phyloP scores from a whole-genome alignment of 2,329 filamentous ascomycete species.

The Sphaerostilbella broomeana region DNA sequence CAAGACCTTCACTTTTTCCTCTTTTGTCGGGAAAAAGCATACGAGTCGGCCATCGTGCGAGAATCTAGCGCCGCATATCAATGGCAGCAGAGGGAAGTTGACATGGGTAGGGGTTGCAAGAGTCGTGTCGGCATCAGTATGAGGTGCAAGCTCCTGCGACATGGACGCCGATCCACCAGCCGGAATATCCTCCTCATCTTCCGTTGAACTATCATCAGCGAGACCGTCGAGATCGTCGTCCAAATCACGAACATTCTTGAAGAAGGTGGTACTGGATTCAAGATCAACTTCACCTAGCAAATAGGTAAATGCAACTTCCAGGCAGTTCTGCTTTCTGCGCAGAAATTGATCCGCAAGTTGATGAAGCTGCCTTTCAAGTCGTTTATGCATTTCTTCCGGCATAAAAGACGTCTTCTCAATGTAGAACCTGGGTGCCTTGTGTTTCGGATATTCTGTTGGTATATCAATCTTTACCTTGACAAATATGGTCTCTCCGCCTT shows the following conservation, averaged over 20 bases:
- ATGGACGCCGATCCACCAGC: constrained; percentile 49
- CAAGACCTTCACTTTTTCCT: constrained; percentile 49
- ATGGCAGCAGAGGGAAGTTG: constrained; percentile 49
- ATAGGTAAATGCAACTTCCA: constrained; percentile 57
- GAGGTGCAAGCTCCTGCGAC: constrained; percentile 55
- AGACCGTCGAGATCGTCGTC: constrained; percentile 51
- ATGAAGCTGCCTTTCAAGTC: constrained; percentile 48
- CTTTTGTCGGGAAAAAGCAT: constrained; percentile 64
- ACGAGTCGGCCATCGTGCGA: constrained; percentile 56
- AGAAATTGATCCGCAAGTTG: constrained; percentile 51
- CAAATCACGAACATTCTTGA: constrained; percentile 58
- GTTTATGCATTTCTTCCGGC: constrained; percentile 46
- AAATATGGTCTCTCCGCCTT: constrained; percentile 49
- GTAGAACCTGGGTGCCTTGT: constrained; percentile 50
- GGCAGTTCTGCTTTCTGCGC: constrained; percentile 52
- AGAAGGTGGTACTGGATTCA: constrained; percentile 53
- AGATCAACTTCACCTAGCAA: constrained; percentile 57
- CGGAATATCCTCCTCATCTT: constrained; percentile 59
- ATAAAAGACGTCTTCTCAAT: constrained; percentile 59
- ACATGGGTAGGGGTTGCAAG: constrained; percentile 46
- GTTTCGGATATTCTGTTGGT: constrained; percentile 52
- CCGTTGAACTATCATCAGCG: constrained; percentile 75
- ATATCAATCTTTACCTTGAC: constrained; percentile 57
- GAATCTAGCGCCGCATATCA: constrained; percentile 55
- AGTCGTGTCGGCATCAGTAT: constrained; percentile 46